Percentiles rank a stretch among this genome's conserved stretches.
These are phyloP conservation scores for Gymnopilus dilepis DNA, from an alignment of 768 basidiomycete genomes.

Conservation along the genomic window DNA sequence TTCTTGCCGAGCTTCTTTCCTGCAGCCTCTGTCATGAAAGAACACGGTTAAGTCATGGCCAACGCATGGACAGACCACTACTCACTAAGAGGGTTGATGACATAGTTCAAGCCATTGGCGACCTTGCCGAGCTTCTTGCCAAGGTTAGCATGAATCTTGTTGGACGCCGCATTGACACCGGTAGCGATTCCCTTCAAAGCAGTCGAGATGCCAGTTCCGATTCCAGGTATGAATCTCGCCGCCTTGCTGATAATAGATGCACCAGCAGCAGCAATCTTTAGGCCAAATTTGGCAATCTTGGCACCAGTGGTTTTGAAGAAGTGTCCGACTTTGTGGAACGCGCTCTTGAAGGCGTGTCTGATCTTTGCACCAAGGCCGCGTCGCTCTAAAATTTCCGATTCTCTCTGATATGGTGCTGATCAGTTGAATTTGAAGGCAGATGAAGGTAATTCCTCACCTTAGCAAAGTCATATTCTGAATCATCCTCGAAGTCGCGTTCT, in stretches of 20 bases:
- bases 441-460: neutral
- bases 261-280: neutral
- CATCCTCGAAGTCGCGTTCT: neutral
- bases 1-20: neutral
- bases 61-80: neutral
- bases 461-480: neutral
- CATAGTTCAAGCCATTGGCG: neutral
- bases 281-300: constrained; percentile 1
- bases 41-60: neutral
- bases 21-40: neutral
- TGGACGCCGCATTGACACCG: neutral
- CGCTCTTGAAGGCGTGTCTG: constrained; percentile 1
- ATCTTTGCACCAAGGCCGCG: neutral
- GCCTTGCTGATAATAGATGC: neutral
- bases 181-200: neutral
- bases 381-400: neutral
- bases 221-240: neutral
- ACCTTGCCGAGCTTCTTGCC: neutral
- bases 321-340: neutral
- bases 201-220: neutral
- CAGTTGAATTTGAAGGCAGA: neutral
- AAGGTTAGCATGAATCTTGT: constrained; percentile 4
- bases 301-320: neutral
- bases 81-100: constrained; percentile 2
- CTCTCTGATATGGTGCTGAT: neutral